phyloP scores from a whole-genome alignment of 2,329 filamentous ascomycete species.

The Teratosphaeria pseudoeucalypti region DNA sequence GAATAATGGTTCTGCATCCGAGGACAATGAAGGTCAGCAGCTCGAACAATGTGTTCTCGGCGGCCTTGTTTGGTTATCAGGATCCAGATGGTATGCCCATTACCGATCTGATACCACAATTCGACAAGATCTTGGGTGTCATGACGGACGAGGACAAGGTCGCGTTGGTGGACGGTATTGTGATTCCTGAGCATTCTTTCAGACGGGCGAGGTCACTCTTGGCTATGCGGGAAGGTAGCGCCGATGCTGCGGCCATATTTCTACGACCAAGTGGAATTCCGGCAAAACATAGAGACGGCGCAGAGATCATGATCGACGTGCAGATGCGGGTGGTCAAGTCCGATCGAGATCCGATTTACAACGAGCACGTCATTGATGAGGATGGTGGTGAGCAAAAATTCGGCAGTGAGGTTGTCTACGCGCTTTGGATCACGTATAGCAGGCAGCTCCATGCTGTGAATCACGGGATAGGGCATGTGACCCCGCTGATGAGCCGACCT shows the following conservation, averaged over 20 bases:
- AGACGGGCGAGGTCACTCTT: conserved; percentile 77
- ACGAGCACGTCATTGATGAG: conserved; percentile 56
- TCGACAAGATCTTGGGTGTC: conserved; percentile 71
- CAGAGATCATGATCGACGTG: conserved; percentile 84
- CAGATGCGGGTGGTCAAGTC: conserved; percentile 95
- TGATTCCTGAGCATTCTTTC: conserved; percentile 93
- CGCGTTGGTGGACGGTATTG: conserved; percentile 79
- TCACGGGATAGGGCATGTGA: conserved; percentile 50
- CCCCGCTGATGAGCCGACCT: conserved; percentile 52
- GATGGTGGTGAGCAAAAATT: conserved; percentile 33
- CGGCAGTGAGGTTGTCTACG: conserved; percentile 71
- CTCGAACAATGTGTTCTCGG: conserved; percentile 89
- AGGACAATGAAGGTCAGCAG: conserved; percentile 70
- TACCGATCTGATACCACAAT: conserved; percentile 71
- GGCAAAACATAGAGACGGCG: conserved; percentile 80
- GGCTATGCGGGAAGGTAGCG: conserved; percentile 69
- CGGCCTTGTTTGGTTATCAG: conserved; percentile 81
- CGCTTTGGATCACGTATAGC: conserved; percentile 95
- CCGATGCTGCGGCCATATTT: conserved; percentile 64
- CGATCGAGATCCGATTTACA: conserved; percentile 53
- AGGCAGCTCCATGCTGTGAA: conserved; percentile 74
- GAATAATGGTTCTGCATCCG: conserved; percentile 86
- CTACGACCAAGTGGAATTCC: conserved; percentile 73
- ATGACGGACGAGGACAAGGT: conserved; percentile 81
- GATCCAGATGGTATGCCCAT: conserved; percentile 72